Evolutionary conservation across 106 monocot genomes (phyloP).

Genomic region (Dendrobium chrysotoxum): DNA sequence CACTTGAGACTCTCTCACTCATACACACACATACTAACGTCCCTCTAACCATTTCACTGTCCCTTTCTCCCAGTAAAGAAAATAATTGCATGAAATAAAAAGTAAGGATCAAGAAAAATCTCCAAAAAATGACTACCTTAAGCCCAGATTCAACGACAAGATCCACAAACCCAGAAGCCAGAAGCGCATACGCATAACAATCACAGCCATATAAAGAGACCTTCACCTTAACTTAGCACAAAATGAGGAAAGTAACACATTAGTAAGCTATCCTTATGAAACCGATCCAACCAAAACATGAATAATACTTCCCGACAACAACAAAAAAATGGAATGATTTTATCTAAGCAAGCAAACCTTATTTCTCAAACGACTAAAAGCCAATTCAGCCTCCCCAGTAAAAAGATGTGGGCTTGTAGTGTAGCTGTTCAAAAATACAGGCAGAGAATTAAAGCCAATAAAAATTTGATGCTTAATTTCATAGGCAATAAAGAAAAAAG

Average conservation of each 20-base stretch:
- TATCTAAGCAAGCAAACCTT: conserved; percentile 41
- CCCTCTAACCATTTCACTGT: neutral
- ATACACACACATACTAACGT: neutral
- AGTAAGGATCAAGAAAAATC: neutral
- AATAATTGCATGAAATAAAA: conserved; percentile 1
- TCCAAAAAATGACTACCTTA: conserved; percentile 39
- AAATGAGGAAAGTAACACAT: neutral
- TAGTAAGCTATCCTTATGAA: neutral
- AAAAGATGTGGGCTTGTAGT: conserved; percentile 98
- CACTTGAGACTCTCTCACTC: neutral
- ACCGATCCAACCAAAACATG: neutral
- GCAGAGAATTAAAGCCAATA: neutral
- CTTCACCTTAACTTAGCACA: conserved; percentile 54
- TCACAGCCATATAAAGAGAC: conserved; percentile 96
- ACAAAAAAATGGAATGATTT: conserved; percentile 3
- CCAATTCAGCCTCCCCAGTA: conserved; percentile 65
- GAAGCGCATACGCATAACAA: conserved; percentile 97
- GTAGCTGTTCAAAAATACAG: conserved; percentile 42
- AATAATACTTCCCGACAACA: neutral
- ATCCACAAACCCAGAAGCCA: conserved; percentile 94
- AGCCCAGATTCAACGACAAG: conserved; percentile 95
- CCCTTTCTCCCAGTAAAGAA: neutral
- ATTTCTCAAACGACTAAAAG: conserved; percentile 75
- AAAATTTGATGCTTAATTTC: neutral
- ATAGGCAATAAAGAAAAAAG: neutral